phyloP scores from a whole-genome alignment of 2,329 filamentous ascomycete genomes.

The Cladosporium oxysporum region DNA sequence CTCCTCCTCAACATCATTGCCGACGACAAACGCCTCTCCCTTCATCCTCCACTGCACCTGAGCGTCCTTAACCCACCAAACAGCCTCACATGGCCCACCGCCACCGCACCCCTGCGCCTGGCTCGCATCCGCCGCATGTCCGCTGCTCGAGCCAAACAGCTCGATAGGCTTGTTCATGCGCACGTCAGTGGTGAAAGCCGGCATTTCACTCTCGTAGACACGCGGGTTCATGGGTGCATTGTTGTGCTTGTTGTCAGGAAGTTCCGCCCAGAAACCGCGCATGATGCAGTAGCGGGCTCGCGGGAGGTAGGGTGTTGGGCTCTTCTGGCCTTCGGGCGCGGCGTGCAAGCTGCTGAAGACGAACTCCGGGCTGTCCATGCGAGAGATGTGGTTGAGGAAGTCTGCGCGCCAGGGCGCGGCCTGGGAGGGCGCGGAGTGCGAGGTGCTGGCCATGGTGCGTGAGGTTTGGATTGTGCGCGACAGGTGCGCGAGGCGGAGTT shows the following conservation, averaged over 20 bases:
- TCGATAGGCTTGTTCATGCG: constrained; percentile 83
- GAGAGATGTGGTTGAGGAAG: constrained; percentile 52
- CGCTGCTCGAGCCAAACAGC: constrained; percentile 58
- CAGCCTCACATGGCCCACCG: constrained; percentile 74
- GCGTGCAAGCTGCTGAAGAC: constrained; percentile 53
- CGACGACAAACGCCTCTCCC: constrained; percentile 75
- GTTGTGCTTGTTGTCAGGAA: constrained; percentile 73
- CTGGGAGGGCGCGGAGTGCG: constrained; percentile 38
- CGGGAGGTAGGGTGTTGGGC: constrained; percentile 46
- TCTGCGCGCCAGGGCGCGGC: constrained; percentile 55
- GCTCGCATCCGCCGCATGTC: constrained; percentile 47
- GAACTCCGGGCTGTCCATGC: constrained; percentile 53
- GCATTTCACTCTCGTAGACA: constrained; percentile 73
- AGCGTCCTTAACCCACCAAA: constrained; percentile 74
- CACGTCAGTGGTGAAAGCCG: constrained; percentile 82
- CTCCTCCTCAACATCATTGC: constrained; percentile 62
- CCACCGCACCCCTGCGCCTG: constrained; percentile 57
- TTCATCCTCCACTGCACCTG: constrained; percentile 83
- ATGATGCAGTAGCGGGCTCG: constrained; percentile 79
- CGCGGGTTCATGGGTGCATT: constrained; percentile 69
- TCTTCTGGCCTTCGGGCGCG: constrained; percentile 40
- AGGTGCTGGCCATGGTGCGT: constrained; percentile 47
- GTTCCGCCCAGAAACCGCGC: constrained; percentile 77
- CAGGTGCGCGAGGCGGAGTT: constrained; percentile 43
- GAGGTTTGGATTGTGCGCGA: constrained; percentile 28